Percentiles rank a stretch among this genome's conserved stretches.
phyloP scores from a whole-genome alignment of 1,284 basidiomycete genomes.

The Moesziomyces aphidis region DNA sequence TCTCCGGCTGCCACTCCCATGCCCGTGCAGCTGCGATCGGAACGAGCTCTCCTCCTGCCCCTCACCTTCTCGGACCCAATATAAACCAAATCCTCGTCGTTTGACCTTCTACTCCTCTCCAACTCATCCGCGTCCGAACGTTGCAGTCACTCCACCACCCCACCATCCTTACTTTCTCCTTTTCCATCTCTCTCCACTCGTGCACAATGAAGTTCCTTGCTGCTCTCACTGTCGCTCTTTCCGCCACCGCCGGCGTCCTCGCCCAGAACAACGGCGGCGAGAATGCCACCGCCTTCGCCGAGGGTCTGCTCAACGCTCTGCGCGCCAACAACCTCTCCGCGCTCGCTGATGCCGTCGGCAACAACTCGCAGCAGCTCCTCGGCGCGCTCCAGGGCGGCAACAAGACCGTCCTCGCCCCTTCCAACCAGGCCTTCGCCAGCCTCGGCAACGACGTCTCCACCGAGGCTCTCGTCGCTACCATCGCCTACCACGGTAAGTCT shows the following conservation, averaged over 20 bases:
- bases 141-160: neutral
- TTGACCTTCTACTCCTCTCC: neutral
- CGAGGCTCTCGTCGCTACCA: constrained; percentile 71
- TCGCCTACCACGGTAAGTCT: constrained; percentile 73
- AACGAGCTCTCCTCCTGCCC: neutral
- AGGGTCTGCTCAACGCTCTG: constrained; percentile 44
- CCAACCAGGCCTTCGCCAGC: constrained; percentile 66
- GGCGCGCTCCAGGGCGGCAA: constrained; percentile 45
- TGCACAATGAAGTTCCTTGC: constrained; percentile 56
- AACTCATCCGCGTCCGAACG: neutral
- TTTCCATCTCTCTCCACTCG: neutral
- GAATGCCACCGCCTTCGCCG: constrained; percentile 50
- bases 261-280: constrained; percentile 23
- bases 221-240: constrained; percentile 36
- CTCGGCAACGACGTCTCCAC: constrained; percentile 67
- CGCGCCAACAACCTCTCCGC: constrained; percentile 45
- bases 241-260: constrained; percentile 31
- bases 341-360: constrained; percentile 49
- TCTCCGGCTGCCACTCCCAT: neutral
- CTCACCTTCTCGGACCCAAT: constrained; percentile 7
- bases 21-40: neutral
- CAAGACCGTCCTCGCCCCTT: constrained; percentile 69
- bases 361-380: constrained; percentile 33
- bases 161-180: neutral
- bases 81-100: constrained; percentile 4